Percentiles rank a stretch among this genome's conserved stretches.
phyloP scores from a whole-genome alignment of 164 flowering plant genomes.

The Kalanchoe fedtschenkoi region DNA sequence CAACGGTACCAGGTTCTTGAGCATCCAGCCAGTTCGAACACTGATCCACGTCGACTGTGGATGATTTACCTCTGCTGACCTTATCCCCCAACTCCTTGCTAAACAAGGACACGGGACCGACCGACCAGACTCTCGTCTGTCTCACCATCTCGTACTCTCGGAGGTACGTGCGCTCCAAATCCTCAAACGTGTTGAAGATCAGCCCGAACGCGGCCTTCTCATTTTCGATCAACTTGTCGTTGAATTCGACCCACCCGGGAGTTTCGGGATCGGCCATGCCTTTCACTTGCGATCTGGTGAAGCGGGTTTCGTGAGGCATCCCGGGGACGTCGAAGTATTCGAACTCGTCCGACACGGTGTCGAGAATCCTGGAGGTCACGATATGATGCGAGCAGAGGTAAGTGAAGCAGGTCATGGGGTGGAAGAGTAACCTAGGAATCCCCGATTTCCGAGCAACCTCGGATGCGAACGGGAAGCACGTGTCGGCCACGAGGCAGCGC shows the following conservation, averaged over 20 bases:
- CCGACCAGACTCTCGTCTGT: conserved; percentile 8
- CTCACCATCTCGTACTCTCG: background rate
- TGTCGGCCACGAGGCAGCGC: conserved; percentile 22
- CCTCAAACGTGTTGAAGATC: no score
- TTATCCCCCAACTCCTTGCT: conserved; percentile 9
- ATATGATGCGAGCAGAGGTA: conserved; percentile 10
- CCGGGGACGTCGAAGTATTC: no score
- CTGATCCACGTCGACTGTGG: conserved; percentile 5
- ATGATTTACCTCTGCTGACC: conserved; percentile 10
- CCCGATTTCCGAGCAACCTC: conserved; percentile 10
- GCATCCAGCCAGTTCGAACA: no score
- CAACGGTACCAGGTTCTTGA: background rate
- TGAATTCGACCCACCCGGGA: background rate
- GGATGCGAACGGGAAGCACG: conserved; percentile 15
- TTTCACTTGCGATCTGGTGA: no score
- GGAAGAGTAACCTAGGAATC: conserved; percentile 25
- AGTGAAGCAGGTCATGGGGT: conserved; percentile 18
- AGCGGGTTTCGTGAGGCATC: no score
- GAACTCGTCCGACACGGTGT: no score
- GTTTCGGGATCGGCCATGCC: no score
- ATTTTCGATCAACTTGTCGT: background rate
- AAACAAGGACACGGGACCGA: conserved; percentile 14
- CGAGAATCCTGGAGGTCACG: background rate
- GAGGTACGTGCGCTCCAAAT: conserved; percentile 3
- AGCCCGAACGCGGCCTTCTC: conserved; percentile 1